Evolutionary conservation across 352 stramenopile genomes (phyloP), one percentile per base, ranked within the genome.

Genomic region (Globisporangium orthogonon): DNA sequence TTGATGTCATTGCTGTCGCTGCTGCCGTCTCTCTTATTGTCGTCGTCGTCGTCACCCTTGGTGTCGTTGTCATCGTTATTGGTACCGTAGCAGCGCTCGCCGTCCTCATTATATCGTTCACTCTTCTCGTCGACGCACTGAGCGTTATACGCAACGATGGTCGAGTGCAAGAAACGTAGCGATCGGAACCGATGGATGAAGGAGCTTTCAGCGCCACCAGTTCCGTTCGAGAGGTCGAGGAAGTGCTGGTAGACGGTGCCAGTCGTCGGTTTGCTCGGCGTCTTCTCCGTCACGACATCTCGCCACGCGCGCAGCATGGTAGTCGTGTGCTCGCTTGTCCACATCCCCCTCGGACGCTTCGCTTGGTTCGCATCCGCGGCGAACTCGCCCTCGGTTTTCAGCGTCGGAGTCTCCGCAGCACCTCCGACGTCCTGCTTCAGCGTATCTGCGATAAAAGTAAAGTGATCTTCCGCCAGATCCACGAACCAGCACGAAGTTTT

Each of bases 401-500:
- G 2, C 23, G 18, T 6, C 41, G 15, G 41, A 6, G 41, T 11
- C 44, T 15, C n/a, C 7, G 44, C 7, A 0, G 18, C 7, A 49
- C 9, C 44, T 5, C 44, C 18, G 5, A 49, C 44, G 44, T 49
- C 44, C 18, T 31, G 9, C 7, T 28, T 29, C 44, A 14, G 5
- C 2, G 18, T 49, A 3, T 49, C 44, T 11, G 23, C 18, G 44
- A 49, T 49, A 9, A 49, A 49, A 7, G 4, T 15, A 18, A 49
- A 49, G 44, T 49, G 44, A 9, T 49, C 44, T 30, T 49, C 28
- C 10, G 44, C 11, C 44, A 49, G 23, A n/a, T 49, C 44, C n/a
- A 49, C 44, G 11, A 49, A 49, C 44, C 44, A 49, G 44, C 44
- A 49, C 44, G 44, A 49, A n/a, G 44, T 15, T n/a, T 49, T 49